Conservation (phyloP, 306 rosid genomes). For the Parietaria judaica region DNA sequence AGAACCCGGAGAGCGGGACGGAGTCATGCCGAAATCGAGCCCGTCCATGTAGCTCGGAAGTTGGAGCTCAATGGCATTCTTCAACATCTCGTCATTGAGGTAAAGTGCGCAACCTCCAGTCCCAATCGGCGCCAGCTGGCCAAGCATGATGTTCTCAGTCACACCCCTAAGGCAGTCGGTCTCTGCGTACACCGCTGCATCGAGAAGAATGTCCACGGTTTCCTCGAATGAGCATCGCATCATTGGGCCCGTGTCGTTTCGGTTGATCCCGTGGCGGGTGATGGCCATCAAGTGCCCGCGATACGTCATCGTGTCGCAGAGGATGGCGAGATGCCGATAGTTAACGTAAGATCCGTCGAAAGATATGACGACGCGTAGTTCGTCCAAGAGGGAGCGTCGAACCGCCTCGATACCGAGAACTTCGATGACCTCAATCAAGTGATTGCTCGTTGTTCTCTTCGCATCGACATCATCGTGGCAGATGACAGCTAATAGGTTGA, state of each 20-base stretch:
- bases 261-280: constrained; percentile 92
- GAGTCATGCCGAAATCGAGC: constrained; percentile 96
- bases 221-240: constrained; percentile 99
- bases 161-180: constrained; percentile 86
- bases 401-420: constrained; percentile 99
- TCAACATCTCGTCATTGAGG: constrained; percentile 92
- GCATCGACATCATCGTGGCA: constrained; percentile 95
- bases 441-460: constrained; percentile 85
- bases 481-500: constrained; percentile 88
- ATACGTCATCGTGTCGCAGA: constrained; percentile 97
- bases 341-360: constrained; percentile 98
- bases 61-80: constrained; percentile 95
- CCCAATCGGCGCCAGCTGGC: constrained; percentile 96
- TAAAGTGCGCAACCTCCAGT: constrained; percentile 81
- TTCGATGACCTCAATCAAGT: constrained; percentile 92
- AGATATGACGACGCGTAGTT: constrained; percentile 88
- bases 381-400: constrained; percentile 78
- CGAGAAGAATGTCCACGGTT: constrained; percentile 95
- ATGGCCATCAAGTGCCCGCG: constrained; percentile 99
- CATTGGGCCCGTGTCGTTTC: constrained; percentile 98
- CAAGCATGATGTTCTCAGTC: constrained; percentile 92
- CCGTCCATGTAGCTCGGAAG: constrained; percentile 96
- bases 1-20: constrained; percentile 80
- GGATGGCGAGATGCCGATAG: constrained; percentile 92
- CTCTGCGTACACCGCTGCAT: constrained; percentile 94